Evolutionary conservation across 768 basidiomycete genomes (phyloP).

Genomic region (Mycena belliarum): DNA sequence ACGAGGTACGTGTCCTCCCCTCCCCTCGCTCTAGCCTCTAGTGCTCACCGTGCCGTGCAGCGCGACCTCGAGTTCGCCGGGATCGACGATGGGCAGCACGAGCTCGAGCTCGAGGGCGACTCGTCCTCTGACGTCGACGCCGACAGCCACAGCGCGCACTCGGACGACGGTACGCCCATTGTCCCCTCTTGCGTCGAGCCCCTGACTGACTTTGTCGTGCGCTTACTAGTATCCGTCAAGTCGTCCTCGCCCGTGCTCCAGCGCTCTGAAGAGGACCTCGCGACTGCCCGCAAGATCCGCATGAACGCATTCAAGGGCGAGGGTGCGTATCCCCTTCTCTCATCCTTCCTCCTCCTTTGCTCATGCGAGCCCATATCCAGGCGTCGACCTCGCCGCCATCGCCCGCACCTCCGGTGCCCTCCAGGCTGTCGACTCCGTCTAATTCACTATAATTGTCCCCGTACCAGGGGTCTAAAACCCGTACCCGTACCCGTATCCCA

Average conservation of each 20-base stretch:
- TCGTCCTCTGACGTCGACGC: too few species aligned
- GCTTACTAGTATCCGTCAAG: conserved; percentile 3
- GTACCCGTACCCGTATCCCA: too few species aligned
- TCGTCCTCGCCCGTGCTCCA: conserved; percentile 25
- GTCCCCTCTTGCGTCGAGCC: neutral
- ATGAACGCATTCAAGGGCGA: conserved; percentile 69
- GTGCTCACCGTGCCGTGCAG: conserved; percentile 6
- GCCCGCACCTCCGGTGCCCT: conserved; percentile 81
- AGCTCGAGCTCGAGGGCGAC: conserved; percentile 49
- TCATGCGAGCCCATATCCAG: conserved; percentile 17
- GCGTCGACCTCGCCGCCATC: conserved; percentile 71
- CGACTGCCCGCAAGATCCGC: conserved; percentile 56
- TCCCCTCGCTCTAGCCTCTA: too few species aligned
- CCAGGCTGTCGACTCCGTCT: neutral
- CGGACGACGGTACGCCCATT: conserved; percentile 12
- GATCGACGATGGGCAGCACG: conserved; percentile 55
- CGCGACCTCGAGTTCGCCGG: conserved; percentile 59
- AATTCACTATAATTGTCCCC: conserved; percentile 9
- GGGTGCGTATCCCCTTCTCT: conserved; percentile 35
- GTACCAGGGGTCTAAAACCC: neutral
- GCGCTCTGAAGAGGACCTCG: conserved; percentile 45
- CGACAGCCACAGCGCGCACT: conserved; percentile 15
- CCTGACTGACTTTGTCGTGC: neutral
- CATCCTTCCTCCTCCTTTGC: neutral
- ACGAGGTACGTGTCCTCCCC: conserved; percentile 41